phyloP scores from a whole-genome alignment of 1,284 basidiomycete species.

The Trametes versicolor region DNA sequence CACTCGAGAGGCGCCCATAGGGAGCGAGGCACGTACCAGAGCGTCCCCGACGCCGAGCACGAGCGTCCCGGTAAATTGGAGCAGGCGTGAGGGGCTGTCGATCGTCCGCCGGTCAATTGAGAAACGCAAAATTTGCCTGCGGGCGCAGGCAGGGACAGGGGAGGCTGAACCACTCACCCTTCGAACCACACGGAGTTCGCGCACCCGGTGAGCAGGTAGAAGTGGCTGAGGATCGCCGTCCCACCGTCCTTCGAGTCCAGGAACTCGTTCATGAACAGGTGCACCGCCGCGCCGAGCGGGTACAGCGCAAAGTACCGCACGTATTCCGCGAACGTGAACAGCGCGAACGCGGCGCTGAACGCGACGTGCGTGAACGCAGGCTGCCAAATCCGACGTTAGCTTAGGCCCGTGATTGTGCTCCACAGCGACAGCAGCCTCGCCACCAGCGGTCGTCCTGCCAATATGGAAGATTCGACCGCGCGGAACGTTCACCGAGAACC shows the following conservation, averaged over 20 bases:
- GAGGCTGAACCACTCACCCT: conserved; percentile 64
- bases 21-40: conserved; percentile 61
- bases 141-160: background rate
- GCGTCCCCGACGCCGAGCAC: conserved; percentile 95
- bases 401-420: background rate
- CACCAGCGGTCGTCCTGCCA: no score
- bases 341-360: conserved; percentile 92
- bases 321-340: conserved; percentile 97
- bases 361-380: conserved; percentile 96
- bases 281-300: conserved; percentile 93
- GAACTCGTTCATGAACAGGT: conserved; percentile 98
- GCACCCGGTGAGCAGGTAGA: conserved; percentile 96
- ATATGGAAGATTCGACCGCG: no score
- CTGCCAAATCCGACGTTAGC: conserved; percentile 52
- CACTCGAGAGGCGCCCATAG: background rate
- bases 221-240: conserved; percentile 96
- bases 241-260: conserved; percentile 95
- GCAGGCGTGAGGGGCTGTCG: conserved; percentile 70
- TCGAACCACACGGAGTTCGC: conserved; percentile 96
- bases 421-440: conserved; percentile 9
- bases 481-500: no score
- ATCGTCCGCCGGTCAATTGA: background rate
- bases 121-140: background rate
- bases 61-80: conserved; percentile 91
- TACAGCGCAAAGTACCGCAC: conserved; percentile 98